Conservation (phyloP, 371 early-diverging fungal species). For the Dentiscutata heterogama region DNA sequence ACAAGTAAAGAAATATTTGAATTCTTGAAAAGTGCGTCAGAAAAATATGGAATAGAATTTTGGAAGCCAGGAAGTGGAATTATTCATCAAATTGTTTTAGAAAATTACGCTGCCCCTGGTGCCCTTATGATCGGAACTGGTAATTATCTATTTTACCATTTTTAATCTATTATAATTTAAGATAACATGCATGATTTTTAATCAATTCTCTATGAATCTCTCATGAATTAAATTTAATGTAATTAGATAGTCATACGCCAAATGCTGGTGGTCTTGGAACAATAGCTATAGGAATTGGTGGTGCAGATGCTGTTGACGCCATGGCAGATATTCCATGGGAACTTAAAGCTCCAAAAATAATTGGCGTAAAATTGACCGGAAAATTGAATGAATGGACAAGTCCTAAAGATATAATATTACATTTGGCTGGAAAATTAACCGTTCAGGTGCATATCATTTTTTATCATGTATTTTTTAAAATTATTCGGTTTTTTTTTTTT, state of each 20-base stretch:
- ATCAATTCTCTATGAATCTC: neutral
- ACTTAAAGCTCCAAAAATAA: conserved; percentile 90
- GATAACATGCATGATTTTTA: neutral
- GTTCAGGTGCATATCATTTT: conserved; percentile 72
- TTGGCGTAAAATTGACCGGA: conserved; percentile 95
- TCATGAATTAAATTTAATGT: neutral
- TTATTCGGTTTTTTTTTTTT: too few relatives aligned
- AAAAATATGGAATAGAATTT: conserved; percentile 89
- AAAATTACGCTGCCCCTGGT: conserved; percentile 95
- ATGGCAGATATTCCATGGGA: conserved; percentile 97
- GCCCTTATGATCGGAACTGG: conserved; percentile 89
- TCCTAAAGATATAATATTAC: conserved; percentile 91
- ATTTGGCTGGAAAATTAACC: conserved; percentile 88
- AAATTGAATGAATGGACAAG: conserved; percentile 90
- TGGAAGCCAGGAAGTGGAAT: conserved; percentile 94
- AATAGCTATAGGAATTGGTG: conserved; percentile 95
- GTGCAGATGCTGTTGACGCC: conserved; percentile 96
- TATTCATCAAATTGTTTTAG: conserved; percentile 94
- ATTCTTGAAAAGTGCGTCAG: conserved; percentile 82
- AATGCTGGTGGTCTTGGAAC: conserved; percentile 92
- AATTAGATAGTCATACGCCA: conserved; percentile 75
- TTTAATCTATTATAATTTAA: conserved; percentile 9
- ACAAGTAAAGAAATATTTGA: conserved; percentile 89
- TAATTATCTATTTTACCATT: conserved; percentile 15
- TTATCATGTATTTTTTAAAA: neutral